phyloP scores from a whole-genome alignment of 2,329 filamentous ascomycete species.

The Alternaria rosae region DNA sequence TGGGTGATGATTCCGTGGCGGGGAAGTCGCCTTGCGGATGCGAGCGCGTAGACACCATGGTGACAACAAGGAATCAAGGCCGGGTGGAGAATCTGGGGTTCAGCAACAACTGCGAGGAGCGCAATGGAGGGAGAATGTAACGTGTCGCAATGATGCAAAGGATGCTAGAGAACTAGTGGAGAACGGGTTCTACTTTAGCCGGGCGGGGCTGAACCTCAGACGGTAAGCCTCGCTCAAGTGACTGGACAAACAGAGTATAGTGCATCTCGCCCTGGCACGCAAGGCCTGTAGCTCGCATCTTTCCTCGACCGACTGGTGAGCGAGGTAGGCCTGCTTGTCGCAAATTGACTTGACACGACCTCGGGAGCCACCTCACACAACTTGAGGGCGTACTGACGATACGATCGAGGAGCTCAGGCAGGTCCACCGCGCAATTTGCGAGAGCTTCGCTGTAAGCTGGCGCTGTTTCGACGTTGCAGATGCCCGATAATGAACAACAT shows the following conservation, averaged over 20 bases:
- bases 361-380: too few relatives aligned
- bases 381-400: too few relatives aligned
- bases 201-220: conserved; percentile 5
- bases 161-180: conserved; percentile 9
- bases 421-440: too few relatives aligned
- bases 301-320: too few relatives aligned
- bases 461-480: too few relatives aligned
- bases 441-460: too few relatives aligned
- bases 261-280: background rate
- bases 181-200: conserved; percentile 9
- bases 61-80: background rate
- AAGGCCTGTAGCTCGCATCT: background rate
- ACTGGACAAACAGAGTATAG: background rate
- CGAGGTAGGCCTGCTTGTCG: too few relatives aligned
- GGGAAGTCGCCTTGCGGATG: conserved; percentile 49
- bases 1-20: conserved; percentile 44
- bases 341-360: too few relatives aligned
- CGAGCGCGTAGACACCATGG: conserved; percentile 52
- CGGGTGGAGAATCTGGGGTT: background rate
- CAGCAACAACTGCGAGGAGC: background rate
- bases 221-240: background rate
- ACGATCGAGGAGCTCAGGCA: too few relatives aligned
- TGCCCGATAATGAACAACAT: too few relatives aligned
- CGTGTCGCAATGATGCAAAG: conserved; percentile 16
- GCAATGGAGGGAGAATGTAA: conserved; percentile 7